Percentiles rank a stretch among this genome's conserved stretches.
These are phyloP conservation scores for Fusarium domesticum DNA, from an alignment of 2,329 filamentous ascomycete species.

Conservation along the genomic window DNA sequence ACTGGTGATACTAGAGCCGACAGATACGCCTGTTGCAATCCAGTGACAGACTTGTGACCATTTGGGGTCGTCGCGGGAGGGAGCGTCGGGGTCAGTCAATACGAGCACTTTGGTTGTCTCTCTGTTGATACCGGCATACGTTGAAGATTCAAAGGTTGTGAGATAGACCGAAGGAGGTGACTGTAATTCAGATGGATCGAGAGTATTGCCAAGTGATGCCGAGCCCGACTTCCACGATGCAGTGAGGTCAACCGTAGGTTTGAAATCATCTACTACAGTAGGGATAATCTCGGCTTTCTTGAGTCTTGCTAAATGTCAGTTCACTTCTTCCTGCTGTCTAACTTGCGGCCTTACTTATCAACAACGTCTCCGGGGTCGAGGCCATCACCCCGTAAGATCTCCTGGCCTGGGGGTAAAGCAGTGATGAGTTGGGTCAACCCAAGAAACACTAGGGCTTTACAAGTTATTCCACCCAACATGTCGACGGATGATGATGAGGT, in stretches of 20 bases:
- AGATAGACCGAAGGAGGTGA: constrained; percentile 1
- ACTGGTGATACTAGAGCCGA: not conserved
- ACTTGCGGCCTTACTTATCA: not conserved
- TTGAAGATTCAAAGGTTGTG: not conserved
- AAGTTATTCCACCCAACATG: not conserved
- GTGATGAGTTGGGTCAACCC: not conserved
- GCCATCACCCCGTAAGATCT: not conserved
- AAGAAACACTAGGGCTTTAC: not conserved
- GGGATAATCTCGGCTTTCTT: constrained; percentile 17
- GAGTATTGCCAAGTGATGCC: constrained; percentile 17
- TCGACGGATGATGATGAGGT: not conserved
- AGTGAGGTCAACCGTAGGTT: constrained; percentile 8
- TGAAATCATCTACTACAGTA: constrained; percentile 20
- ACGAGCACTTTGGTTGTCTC: constrained; percentile 9
- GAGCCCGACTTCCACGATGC: constrained; percentile 14
- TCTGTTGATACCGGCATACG: not conserved
- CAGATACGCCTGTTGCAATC: constrained; percentile 8
- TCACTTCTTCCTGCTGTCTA: not conserved
- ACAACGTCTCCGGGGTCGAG: not conserved
- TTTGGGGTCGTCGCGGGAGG: constrained; percentile 19
- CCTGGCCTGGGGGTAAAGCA: not conserved
- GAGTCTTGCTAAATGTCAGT: constrained; percentile 27
- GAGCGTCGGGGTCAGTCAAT: constrained; percentile 23
- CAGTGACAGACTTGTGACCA: constrained; percentile 26
- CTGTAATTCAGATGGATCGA: constrained; percentile 9